Conservation (phyloP, 2,329 filamentous ascomycete species). For the Endocalyx cinctus region DNA sequence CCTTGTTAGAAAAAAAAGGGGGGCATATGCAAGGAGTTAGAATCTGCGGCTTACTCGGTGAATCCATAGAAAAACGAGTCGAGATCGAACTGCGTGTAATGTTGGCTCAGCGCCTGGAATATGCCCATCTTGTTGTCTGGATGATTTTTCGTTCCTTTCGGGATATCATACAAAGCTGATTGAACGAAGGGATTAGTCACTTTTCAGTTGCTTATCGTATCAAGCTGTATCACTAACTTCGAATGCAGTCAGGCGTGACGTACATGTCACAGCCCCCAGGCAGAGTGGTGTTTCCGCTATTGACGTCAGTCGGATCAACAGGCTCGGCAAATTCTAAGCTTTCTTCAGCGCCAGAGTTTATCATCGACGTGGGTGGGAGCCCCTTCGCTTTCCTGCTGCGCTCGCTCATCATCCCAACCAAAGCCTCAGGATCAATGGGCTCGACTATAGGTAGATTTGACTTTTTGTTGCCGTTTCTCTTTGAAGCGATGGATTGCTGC, state of each 20-base stretch:
- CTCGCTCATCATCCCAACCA: conserved; percentile 11
- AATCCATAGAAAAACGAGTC: conserved; percentile 30
- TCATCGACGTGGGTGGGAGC: conserved; percentile 6
- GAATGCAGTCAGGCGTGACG: conserved; percentile 22
- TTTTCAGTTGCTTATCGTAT: not conserved
- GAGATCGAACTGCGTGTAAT: conserved; percentile 36
- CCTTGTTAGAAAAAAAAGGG: too few relatives aligned
- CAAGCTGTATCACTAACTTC: conserved; percentile 18
- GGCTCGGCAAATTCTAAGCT: conserved; percentile 17
- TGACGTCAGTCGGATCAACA: conserved; percentile 13
- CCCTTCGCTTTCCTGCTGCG: conserved; percentile 7
- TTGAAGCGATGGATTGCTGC: conserved; percentile 11
- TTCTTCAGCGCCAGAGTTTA: conserved; percentile 11
- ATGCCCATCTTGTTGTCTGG: conserved; percentile 36
- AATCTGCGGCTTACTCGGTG: conserved; percentile 19
- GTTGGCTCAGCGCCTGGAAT: conserved; percentile 35
- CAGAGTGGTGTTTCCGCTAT: conserved; percentile 17
- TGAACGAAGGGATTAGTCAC: not conserved
- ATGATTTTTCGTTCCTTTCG: conserved; percentile 23
- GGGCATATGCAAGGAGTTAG: too few relatives aligned
- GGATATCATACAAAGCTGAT: conserved; percentile 31
- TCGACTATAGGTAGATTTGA: conserved; percentile 4
- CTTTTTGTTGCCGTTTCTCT: not conserved
- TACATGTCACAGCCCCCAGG: conserved; percentile 20
- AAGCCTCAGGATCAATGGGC: conserved; percentile 5